These are phyloP conservation scores for Plasmopara viticola DNA, from an alignment of 352 stramenopile genomes.

Conservation along the genomic window DNA sequence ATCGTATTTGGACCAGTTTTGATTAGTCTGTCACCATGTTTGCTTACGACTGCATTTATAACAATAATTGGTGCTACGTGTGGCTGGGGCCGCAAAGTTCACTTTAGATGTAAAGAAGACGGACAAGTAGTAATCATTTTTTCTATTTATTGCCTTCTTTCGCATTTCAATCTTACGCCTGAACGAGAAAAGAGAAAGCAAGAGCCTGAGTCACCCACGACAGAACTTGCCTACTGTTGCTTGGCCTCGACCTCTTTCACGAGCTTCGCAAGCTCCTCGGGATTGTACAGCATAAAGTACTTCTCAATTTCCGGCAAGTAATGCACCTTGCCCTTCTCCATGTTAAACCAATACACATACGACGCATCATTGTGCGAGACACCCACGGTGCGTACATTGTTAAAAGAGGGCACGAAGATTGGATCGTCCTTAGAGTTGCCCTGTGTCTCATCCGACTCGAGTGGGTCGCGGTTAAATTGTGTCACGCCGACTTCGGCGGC, in stretches of 20 bases:
- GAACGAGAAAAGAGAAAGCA: no score
- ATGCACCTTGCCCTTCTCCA: constrained; percentile 83
- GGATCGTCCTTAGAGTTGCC: constrained; percentile 87
- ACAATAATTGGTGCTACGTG: no score
- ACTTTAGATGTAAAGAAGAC: no score
- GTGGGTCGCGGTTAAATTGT: constrained; percentile 78
- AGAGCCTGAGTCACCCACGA: not conserved
- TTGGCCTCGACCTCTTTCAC: constrained; percentile 83
- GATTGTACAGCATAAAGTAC: constrained; percentile 89
- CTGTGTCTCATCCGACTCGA: constrained; percentile 81
- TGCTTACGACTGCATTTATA: no score
- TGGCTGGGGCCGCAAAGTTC: no score
- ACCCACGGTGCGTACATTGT: constrained; percentile 61
- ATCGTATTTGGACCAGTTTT: no score
- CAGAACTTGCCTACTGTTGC: constrained; percentile 42
- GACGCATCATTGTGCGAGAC: constrained; percentile 87
- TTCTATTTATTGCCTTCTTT: no score
- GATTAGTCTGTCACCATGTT: no score
- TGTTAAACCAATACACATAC: constrained; percentile 86
- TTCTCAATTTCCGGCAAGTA: constrained; percentile 84
- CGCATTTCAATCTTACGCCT: no score
- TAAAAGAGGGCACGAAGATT: constrained; percentile 81
- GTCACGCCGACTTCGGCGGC: constrained; percentile 57
- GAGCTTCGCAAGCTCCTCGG: constrained; percentile 71
- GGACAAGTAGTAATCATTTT: no score